A percentile compares a stretch with the other conserved stretches of the same genome.
Conservation (phyloP, 768 basidiomycete species). For the Cystobasidium tubakii region DNA sequence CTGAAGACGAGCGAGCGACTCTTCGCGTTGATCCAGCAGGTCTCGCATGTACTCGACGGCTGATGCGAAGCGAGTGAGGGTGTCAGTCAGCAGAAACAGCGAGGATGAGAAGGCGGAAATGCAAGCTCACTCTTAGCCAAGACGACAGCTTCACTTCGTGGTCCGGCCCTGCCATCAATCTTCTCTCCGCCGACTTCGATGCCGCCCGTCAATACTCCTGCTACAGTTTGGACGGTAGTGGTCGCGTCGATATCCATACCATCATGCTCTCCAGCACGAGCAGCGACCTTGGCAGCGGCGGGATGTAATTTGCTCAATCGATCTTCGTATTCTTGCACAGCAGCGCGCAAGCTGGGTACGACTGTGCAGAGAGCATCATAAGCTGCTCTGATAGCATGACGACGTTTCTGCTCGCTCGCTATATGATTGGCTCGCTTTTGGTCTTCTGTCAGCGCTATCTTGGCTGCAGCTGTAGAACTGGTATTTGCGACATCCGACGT, state of each 20-base stretch:
- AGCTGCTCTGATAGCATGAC: conserved; percentile 80
- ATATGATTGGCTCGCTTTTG: conserved; percentile 56
- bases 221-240: conserved; percentile 42
- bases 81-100: conserved; percentile 8
- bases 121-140: conserved; percentile 65
- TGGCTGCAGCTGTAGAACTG: not conserved
- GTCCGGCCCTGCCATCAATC: conserved; percentile 76
- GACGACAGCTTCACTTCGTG: conserved; percentile 83
- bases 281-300: not conserved
- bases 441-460: conserved; percentile 36
- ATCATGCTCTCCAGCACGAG: conserved; percentile 36
- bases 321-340: conserved; percentile 70
- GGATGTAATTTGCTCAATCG: conserved; percentile 41
- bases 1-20: conserved; percentile 55
- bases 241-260: conserved; percentile 48
- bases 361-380: conserved; percentile 81
- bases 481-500: not conserved
- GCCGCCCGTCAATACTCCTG: conserved; percentile 50
- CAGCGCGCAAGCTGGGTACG: conserved; percentile 73
- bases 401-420: conserved; percentile 85
- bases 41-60: conserved; percentile 79
- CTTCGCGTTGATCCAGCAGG: conserved; percentile 60
- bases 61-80: conserved; percentile 47
- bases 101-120: no score
- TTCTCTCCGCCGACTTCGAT: conserved; percentile 56